phyloP scores from a whole-genome alignment of 805 yeast species.

The Sungouiella blattae region DNA sequence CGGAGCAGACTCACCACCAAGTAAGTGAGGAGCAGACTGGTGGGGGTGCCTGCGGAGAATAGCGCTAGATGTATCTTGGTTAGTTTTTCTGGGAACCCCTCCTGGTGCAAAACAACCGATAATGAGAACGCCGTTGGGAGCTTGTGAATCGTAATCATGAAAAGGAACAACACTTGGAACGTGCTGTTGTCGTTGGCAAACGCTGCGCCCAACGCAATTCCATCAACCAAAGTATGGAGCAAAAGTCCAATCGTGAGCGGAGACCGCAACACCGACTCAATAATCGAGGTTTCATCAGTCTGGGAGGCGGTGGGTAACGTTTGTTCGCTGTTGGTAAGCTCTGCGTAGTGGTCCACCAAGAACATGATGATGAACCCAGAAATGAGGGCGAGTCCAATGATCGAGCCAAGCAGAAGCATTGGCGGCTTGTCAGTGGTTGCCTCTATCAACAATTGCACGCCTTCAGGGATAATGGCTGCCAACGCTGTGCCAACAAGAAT shows the following conservation, averaged over 20 bases:
- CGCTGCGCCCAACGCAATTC: conserved; percentile 67
- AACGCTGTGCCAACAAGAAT: conserved; percentile 58
- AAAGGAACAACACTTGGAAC: conserved; percentile 45
- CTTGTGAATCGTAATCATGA: conserved; percentile 67
- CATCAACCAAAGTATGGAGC: conserved; percentile 69
- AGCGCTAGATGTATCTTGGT: conserved; percentile 46
- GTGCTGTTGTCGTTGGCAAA: conserved; percentile 36
- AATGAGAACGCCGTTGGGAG: conserved; percentile 74
- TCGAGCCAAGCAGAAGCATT: conserved; percentile 4
- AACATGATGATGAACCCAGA: conserved; percentile 55
- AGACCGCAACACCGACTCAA: conserved; percentile 30
- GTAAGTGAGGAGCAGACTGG: conserved; percentile 54
- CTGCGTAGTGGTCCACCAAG: conserved; percentile 38
- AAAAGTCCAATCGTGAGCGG: conserved; percentile 60
- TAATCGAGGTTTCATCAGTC: background rate
- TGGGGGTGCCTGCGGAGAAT: conserved; percentile 61
- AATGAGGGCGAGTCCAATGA: conserved; percentile 47
- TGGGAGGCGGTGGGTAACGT: too few relatives aligned
- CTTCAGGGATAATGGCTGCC: conserved; percentile 63
- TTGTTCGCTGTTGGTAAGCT: background rate
- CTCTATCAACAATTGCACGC: conserved; percentile 43
- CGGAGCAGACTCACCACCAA: conserved; percentile 30
- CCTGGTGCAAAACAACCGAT: conserved; percentile 47
- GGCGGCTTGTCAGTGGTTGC: conserved; percentile 3
- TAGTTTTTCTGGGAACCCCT: conserved; percentile 30